Evolutionary conservation across 805 yeast genomes (phyloP), one percentile per base, ranked within the genome.

Genomic region (Barnettozyma pratensis): DNA sequence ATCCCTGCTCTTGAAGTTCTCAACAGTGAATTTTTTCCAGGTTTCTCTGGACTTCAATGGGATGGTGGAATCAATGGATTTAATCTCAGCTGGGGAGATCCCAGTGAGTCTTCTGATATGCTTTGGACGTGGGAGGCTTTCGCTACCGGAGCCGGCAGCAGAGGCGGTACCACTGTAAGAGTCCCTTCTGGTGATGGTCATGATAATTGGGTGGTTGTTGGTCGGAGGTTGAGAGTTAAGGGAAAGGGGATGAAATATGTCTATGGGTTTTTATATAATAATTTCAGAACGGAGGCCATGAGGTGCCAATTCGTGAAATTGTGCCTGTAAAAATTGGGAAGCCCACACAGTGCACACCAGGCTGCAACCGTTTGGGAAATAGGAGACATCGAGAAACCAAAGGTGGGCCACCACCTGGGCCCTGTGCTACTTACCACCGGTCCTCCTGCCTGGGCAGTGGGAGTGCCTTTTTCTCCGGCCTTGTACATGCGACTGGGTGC

Each of bases 31-130:
- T 62, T 82, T 83, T 57, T 77, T 73, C 97, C 97, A 90, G 34
- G 81, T 67, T 53, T 80, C 79, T 56, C 96, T 81, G 32, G 91
- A 84, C 53, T 81, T 77, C 51, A 82, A 73, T 1, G 97, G 97
- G 61, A 90, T 88, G 31, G 80, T 74, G 38, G 88, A 80, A 63
- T 90, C 96, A 62, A 87, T 83, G 36, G 87, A 79, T 59, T 83
- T 81, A 58, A 90, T 87, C 66, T 90, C 96, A 56, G 87, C 85
- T 9, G 96, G 96, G 4, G 96, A 82, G 67, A 90, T 87, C 32
- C 97, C 97, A 0, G 96, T 87, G 58, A 87, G 76, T 41, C 96
- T 81, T 61, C 97, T 76, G 62, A 82, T 75, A 59, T 84, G 83
- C 42, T 66, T 68, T 44, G 71, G 72, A 35, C 67, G 65, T 27